These are phyloP conservation scores for Pestalotiopsis sp. DNA, from an alignment of 2,329 filamentous ascomycete genomes.

Conservation along the genomic window DNA sequence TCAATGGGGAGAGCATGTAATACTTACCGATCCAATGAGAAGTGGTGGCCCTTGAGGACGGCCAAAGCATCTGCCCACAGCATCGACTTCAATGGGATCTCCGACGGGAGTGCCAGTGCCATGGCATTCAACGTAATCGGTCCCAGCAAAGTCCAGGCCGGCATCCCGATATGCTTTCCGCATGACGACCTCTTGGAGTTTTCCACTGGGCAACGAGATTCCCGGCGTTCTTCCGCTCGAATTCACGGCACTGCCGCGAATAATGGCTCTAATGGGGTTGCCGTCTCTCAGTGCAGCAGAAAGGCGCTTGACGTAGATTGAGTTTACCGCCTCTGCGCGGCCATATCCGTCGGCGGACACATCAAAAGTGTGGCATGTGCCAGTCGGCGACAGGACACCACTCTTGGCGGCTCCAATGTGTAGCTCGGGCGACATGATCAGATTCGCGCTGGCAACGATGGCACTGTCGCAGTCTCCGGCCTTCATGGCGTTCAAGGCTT, in stretches of 20 bases:
- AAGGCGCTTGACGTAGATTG: slow-evolving; percentile 34
- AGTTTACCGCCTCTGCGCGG: slow-evolving; percentile 25
- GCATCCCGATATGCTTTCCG: slow-evolving; percentile 35
- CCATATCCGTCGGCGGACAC: neutral
- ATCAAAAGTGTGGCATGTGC: neutral
- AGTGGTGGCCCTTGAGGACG: slow-evolving; percentile 16
- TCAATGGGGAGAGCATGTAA: slow-evolving; percentile 22
- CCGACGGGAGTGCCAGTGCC: slow-evolving; percentile 27
- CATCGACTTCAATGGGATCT: slow-evolving; percentile 27
- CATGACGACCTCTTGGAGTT: slow-evolving; percentile 39
- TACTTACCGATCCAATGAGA: slow-evolving; percentile 30
- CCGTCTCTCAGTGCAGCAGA: slow-evolving; percentile 46
- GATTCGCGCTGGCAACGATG: no score
- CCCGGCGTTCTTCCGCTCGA: slow-evolving; percentile 46
- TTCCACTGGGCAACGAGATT: slow-evolving; percentile 45
- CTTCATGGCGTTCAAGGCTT: no score
- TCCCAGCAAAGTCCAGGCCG: slow-evolving; percentile 21
- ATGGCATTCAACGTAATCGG: slow-evolving; percentile 29
- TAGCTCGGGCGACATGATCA: no score
- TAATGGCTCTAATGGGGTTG: slow-evolving; percentile 37
- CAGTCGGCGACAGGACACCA: neutral
- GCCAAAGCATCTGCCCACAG: slow-evolving; percentile 19
- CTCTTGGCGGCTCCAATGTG: neutral
- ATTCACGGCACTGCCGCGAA: slow-evolving; percentile 40
- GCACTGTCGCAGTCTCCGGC: no score